Evolutionary conservation across 1,284 basidiomycete species (phyloP), one percentile per base, ranked within the genome.

Genomic region (Ustilago sp.): DNA sequence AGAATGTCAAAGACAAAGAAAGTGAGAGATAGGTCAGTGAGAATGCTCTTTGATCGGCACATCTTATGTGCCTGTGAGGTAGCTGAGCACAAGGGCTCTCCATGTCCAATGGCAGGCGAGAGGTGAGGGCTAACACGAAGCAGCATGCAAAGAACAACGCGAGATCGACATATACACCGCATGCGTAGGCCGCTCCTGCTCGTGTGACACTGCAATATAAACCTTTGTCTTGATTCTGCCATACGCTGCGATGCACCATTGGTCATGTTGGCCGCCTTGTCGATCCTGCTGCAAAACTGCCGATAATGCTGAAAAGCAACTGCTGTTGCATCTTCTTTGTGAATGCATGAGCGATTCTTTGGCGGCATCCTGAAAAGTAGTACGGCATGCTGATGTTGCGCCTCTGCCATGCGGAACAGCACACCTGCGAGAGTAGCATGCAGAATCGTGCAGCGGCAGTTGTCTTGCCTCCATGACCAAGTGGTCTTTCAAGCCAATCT

Each of bases 1-100:
- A 95, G 94, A 94, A 87, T 23, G 74, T 65, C 75, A 59, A 67
- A 28, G 43, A 38, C 51, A 8, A 68, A 39, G 54, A 38, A 38
- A 32, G 38, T 28, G 23, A 47, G 35, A 13, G 43, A 41, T 60
- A 35, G 19, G 23, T 51, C 54, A 65, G 59, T 38, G 50, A 45
- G 6, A 45, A 9, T 32, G 31, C 23, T 35, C 43, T 45, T 23
- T 45, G 3, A 4, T 45, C n/a, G 43, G 43, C 43, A 45, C 6
- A 19, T 19, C n/a, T 19, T 7, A 7, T 19, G 43, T 7, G n/a
- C 7, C 8, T 6, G 8, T 17, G n/a, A 19, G 43, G 11, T 45
- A 11, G n/a, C 43, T 19, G n/a, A 45, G 43, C 43, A 45, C 19
- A 19, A 17, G 43, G 19, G n/a, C 7, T 7, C 4, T 19, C 4